These are phyloP conservation scores for Acanthamoeba lenticulata DNA, from an alignment of 208 protist genomes.

Conservation along the genomic window DNA sequence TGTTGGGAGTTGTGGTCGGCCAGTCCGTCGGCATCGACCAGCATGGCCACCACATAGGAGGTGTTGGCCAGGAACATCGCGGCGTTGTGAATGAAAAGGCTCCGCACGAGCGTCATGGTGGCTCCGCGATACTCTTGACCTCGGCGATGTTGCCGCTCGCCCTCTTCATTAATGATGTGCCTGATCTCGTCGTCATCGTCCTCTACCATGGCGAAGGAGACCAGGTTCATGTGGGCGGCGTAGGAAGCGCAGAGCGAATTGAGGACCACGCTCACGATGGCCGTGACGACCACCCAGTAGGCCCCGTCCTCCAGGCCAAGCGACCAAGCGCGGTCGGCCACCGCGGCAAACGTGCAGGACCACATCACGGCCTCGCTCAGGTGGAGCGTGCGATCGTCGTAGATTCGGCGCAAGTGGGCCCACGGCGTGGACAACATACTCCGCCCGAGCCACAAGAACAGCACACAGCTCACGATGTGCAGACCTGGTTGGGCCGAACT, in stretches of 20 bases:
- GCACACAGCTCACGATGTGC: not conserved
- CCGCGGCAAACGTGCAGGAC: not conserved
- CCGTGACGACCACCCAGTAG: not conserved
- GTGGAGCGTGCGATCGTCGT: not conserved
- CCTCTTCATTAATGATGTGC: not conserved
- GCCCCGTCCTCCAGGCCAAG: not conserved
- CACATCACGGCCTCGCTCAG: not conserved
- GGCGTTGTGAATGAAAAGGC: not conserved
- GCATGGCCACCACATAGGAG: not conserved
- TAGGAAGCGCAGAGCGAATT: not conserved
- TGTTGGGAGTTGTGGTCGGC: not conserved
- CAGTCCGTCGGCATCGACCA: not conserved
- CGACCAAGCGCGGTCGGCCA: not conserved
- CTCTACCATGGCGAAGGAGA: not conserved
- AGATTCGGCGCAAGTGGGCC: not conserved
- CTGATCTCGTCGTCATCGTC: not conserved
- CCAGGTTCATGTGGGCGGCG: not conserved
- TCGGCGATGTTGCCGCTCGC: not conserved
- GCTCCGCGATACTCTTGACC: not conserved
- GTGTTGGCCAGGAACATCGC: conserved; percentile 1
- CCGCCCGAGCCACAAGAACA: not conserved
- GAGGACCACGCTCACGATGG: not conserved
- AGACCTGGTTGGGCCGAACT: not conserved
- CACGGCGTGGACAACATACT: not conserved
- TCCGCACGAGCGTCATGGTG: not conserved